Evolutionary conservation across 768 basidiomycete species (phyloP).

Genomic region (Infundibulicybe gibba): DNA sequence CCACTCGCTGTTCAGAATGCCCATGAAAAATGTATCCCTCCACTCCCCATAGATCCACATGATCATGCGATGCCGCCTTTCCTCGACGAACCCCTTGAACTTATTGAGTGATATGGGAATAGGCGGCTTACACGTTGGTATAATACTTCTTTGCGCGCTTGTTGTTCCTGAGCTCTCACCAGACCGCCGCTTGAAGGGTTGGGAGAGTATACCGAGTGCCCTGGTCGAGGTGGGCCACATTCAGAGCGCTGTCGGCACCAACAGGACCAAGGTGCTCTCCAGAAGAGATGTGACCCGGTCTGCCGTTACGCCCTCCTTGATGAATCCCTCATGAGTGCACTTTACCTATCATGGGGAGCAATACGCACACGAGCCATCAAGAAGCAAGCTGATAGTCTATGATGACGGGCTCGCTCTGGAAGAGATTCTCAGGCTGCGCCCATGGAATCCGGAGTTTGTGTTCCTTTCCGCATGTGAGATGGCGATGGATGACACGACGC

Average conservation of each 20-base stretch:
- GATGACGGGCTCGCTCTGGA: constrained; percentile 17
- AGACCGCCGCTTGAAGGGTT: background rate
- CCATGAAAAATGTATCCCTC: constrained; percentile 19
- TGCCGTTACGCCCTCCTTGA: background rate
- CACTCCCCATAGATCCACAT: constrained; percentile 21
- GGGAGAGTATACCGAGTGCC: background rate
- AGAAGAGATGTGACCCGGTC: background rate
- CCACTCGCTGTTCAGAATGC: constrained; percentile 23
- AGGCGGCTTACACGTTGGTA: background rate
- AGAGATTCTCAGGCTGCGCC: constrained; percentile 14
- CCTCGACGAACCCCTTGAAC: constrained; percentile 22
- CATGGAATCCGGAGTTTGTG: constrained; percentile 26
- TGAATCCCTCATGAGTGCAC: constrained; percentile 13
- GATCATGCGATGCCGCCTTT: constrained; percentile 17
- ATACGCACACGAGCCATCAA: constrained; percentile 11
- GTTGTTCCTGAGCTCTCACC: background rate
- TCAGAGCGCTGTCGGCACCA: background rate
- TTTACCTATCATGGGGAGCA: constrained; percentile 21
- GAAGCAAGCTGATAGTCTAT: constrained; percentile 13
- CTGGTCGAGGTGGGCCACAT: background rate
- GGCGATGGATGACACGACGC: constrained; percentile 11
- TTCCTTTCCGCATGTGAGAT: constrained; percentile 27
- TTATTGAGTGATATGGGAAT: background rate
- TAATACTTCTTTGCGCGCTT: constrained; percentile 10
- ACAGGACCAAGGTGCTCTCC: background rate